Conservation (phyloP, 257 asterid species). For the Petrea volubilis region DNA sequence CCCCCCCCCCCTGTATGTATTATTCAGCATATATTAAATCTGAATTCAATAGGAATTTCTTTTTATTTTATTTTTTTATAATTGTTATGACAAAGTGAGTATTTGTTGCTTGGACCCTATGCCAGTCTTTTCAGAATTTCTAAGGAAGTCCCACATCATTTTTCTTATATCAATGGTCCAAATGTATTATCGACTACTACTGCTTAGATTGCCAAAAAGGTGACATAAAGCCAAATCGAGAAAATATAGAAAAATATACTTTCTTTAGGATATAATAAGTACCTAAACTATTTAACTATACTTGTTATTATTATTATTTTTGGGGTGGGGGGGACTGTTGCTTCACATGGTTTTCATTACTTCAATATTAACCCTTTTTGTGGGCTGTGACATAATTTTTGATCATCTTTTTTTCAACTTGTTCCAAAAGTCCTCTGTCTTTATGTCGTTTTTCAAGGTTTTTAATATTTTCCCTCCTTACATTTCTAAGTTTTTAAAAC, state of each 20-base stretch:
- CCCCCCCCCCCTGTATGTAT: no score
- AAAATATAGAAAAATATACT: constrained; percentile 30
- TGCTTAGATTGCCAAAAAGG: constrained; percentile 10
- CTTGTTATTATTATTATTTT: neutral
- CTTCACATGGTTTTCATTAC: constrained; percentile 36
- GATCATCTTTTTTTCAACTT: constrained; percentile 17
- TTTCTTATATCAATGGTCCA: constrained; percentile 21
- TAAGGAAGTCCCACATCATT: neutral
- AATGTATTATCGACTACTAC: constrained; percentile 13
- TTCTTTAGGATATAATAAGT: constrained; percentile 21
- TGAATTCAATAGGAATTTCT: no score
- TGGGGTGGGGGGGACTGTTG: constrained; percentile 20
- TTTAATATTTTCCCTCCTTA: constrained; percentile 18
- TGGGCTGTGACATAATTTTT: constrained; percentile 30
- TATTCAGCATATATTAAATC: no score
- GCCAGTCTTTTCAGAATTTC: neutral
- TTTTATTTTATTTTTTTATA: no score
- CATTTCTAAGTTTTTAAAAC: neutral
- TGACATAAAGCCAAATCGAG: constrained; percentile 21
- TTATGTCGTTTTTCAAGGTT: constrained; percentile 12
- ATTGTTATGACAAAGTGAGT: neutral
- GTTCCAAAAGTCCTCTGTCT: constrained; percentile 35
- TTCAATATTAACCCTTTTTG: constrained; percentile 16
- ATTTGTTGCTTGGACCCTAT: neutral
- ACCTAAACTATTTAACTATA: neutral